A percentile compares a stretch with the other conserved stretches of the same genome.
These are phyloP conservation scores for Penicillium frequentans DNA, from an alignment of 2,329 filamentous ascomycete species.

Conservation along the genomic window DNA sequence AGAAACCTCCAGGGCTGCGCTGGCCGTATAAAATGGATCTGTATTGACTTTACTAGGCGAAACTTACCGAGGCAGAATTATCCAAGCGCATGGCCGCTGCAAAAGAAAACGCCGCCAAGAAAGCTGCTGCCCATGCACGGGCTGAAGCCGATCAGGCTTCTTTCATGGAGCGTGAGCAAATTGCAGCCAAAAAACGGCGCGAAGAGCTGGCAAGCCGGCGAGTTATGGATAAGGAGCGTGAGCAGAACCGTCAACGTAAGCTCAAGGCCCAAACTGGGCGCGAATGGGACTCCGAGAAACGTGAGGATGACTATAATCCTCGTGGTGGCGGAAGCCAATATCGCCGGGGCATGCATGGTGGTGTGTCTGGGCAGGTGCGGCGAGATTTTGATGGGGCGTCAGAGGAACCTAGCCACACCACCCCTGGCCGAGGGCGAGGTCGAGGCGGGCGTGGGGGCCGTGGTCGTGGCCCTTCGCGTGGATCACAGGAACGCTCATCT, in stretches of 20 bases:
- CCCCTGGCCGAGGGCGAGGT: slow-evolving; percentile 34
- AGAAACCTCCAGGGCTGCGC: background rate
- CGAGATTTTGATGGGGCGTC: slow-evolving; percentile 30
- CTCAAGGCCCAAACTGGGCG: slow-evolving; percentile 58
- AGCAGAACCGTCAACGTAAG: slow-evolving; percentile 61
- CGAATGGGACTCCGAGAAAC: slow-evolving; percentile 64
- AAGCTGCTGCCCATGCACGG: slow-evolving; percentile 61
- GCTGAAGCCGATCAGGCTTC: slow-evolving; percentile 68
- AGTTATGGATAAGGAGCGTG: slow-evolving; percentile 63
- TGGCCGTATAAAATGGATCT: background rate
- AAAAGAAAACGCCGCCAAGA: slow-evolving; percentile 60
- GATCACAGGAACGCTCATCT: slow-evolving; percentile 20
- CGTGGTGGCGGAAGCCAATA: slow-evolving; percentile 45
- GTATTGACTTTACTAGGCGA: slow-evolving; percentile 47
- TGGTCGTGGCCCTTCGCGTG: slow-evolving; percentile 26
- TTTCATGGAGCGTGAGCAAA: slow-evolving; percentile 63
- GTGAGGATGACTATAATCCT: slow-evolving; percentile 54
- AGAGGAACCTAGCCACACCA: slow-evolving; percentile 24
- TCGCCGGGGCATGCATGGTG: slow-evolving; percentile 54
- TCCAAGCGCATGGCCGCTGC: slow-evolving; percentile 62
- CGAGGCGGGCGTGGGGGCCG: slow-evolving; percentile 26
- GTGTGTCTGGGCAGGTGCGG: slow-evolving; percentile 41
- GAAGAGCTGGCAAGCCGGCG: slow-evolving; percentile 54
- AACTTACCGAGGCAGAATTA: slow-evolving; percentile 65
- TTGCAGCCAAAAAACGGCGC: slow-evolving; percentile 55